These are phyloP conservation scores for Saccharomycopsis sp. DNA, from an alignment of 805 yeast species.

Conservation along the genomic window DNA sequence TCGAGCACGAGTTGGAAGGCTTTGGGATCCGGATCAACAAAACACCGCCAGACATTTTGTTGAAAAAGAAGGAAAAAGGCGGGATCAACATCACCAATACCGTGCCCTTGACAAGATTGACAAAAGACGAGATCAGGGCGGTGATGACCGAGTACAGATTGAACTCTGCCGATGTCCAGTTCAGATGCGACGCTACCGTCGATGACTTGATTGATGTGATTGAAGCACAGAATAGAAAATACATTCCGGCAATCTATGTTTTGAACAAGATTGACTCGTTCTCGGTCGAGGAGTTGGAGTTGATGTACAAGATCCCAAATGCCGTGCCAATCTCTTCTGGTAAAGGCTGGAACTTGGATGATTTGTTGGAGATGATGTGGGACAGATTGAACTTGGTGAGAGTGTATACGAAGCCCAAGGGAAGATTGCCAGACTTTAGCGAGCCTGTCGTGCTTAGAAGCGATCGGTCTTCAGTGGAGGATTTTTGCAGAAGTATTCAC, in stretches of 20 bases:
- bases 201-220: slow-evolving; percentile 93
- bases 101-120: slow-evolving; percentile 84
- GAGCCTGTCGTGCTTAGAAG: slow-evolving; percentile 91
- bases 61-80: slow-evolving; percentile 91
- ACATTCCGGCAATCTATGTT: slow-evolving; percentile 92
- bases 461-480: slow-evolving; percentile 80
- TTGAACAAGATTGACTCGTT: slow-evolving; percentile 93
- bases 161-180: slow-evolving; percentile 91
- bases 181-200: slow-evolving; percentile 95
- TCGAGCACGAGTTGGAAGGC: slow-evolving; percentile 93
- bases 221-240: slow-evolving; percentile 83
- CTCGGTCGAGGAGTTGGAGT: slow-evolving; percentile 85
- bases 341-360: slow-evolving; percentile 95
- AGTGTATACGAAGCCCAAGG: slow-evolving; percentile 96
- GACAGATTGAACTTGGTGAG: slow-evolving; percentile 80
- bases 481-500: slow-evolving; percentile 94
- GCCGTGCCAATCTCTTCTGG: slow-evolving; percentile 97
- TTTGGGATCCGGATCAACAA: slow-evolving; percentile 93
- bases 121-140: slow-evolving; percentile 88
- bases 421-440: slow-evolving; percentile 81
- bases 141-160: slow-evolving; percentile 94
- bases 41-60: slow-evolving; percentile 83
- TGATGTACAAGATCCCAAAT: slow-evolving; percentile 85
- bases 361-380: slow-evolving; percentile 94
- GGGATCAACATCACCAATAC: slow-evolving; percentile 92